Percentiles rank a stretch among this genome's conserved stretches.
Conservation (phyloP, 345 rosid genomes). For the Orychophragmus violaceus region DNA sequence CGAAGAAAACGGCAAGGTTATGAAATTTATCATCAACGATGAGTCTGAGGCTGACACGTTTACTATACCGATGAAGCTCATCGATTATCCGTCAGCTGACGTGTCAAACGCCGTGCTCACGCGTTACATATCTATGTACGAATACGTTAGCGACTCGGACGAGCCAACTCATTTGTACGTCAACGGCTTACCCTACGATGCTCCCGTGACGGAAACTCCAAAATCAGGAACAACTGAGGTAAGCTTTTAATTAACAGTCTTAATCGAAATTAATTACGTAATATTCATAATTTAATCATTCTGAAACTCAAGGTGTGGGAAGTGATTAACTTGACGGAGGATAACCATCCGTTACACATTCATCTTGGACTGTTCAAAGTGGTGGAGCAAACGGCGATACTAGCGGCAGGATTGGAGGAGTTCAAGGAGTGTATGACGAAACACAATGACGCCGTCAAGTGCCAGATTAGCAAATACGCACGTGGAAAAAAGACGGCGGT, state of each 20-base stretch:
- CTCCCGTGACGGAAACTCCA: slow-evolving; percentile 63
- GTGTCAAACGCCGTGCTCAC: slow-evolving; percentile 36
- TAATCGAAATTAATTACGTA: no score
- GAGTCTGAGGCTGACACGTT: slow-evolving; percentile 40
- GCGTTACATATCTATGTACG: slow-evolving; percentile 74
- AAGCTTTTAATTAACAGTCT: not conserved
- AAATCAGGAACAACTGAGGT: slow-evolving; percentile 66
- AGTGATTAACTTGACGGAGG: slow-evolving; percentile 85
- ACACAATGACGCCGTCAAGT: slow-evolving; percentile 54
- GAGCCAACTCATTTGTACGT: slow-evolving; percentile 82
- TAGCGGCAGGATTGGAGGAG: slow-evolving; percentile 29
- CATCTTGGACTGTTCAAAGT: slow-evolving; percentile 72
- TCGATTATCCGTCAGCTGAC: slow-evolving; percentile 43
- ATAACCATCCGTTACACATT: slow-evolving; percentile 85
- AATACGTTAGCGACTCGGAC: slow-evolving; percentile 48
- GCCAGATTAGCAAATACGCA: slow-evolving; percentile 48
- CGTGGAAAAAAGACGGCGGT: slow-evolving; percentile 49
- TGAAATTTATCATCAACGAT: slow-evolving; percentile 60
- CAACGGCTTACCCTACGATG: slow-evolving; percentile 61
- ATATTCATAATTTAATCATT: slow-evolving; percentile 1
- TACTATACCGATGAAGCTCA: slow-evolving; percentile 41
- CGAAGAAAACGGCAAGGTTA: slow-evolving; percentile 48
- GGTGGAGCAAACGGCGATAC: slow-evolving; percentile 57
- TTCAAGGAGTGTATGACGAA: slow-evolving; percentile 66
- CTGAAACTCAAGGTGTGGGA: slow-evolving; percentile 55